Evolutionary conservation across 1,139 yeast species (phyloP).

Genomic region (Debaryomyces udenii): DNA sequence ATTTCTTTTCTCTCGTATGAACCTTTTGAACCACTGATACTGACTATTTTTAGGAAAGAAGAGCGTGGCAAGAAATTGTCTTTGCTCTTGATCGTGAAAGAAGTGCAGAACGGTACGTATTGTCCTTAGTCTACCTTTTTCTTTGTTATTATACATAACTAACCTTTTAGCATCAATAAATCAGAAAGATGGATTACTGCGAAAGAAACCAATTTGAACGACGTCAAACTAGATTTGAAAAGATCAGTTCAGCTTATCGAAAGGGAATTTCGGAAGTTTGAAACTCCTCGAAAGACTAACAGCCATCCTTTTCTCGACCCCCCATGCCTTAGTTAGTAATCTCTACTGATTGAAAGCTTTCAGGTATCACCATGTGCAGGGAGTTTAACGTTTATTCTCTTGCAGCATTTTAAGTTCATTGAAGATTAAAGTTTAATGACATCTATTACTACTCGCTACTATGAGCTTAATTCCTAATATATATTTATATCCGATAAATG

Average conservation of each 20-base stretch:
- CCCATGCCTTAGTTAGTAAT: neutral
- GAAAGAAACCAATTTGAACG: constrained; percentile 21
- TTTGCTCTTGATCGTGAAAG: constrained; percentile 25
- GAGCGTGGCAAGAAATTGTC: constrained; percentile 26
- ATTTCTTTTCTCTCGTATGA: neutral
- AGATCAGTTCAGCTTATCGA: constrained; percentile 23
- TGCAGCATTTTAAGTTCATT: neutral
- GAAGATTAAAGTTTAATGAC: no score
- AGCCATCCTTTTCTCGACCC: constrained; percentile 6
- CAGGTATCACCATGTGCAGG: constrained; percentile 15
- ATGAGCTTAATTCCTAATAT: no score
- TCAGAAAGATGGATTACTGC: constrained; percentile 24
- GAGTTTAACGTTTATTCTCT: neutral
- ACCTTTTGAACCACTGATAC: neutral
- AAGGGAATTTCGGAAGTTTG: constrained; percentile 11
- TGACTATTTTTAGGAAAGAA: constrained; percentile 16
- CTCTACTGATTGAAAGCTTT: constrained; percentile 6
- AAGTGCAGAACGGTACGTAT: constrained; percentile 21
- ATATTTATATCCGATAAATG: no score
- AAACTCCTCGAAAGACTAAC: constrained; percentile 3
- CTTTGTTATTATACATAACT: neutral
- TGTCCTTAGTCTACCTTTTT: neutral
- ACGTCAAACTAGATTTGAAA: constrained; percentile 19
- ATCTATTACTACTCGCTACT: no score
- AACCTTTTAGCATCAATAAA: constrained; percentile 15